Conservation (phyloP, 495 filamentous ascomycete species). For the Thozetella sp. region DNA sequence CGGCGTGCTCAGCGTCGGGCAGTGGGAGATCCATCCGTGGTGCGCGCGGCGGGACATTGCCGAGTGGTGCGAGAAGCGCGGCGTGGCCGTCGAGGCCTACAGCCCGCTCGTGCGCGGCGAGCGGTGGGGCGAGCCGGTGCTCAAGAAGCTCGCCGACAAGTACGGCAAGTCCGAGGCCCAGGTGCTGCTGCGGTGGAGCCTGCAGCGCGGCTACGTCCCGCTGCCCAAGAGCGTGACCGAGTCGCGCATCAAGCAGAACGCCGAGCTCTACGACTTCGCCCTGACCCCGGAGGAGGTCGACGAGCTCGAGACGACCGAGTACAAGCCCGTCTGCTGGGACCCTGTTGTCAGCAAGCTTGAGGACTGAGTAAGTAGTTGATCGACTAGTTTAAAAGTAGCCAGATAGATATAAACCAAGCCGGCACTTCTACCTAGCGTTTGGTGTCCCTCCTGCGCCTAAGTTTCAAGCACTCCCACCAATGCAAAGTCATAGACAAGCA, state of each 20-base stretch:
- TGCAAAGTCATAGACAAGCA: too few species aligned
- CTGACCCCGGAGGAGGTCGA: conserved; percentile 62
- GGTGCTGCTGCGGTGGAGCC: conserved; percentile 81
- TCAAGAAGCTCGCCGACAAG: conserved; percentile 65
- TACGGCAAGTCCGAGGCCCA: conserved; percentile 76
- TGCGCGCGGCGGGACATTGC: conserved; percentile 75
- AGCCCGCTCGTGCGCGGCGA: conserved; percentile 72
- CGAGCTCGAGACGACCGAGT: conserved; percentile 54
- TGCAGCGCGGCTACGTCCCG: conserved; percentile 78
- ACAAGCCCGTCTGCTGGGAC: conserved; percentile 75
- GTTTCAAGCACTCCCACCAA: too few species aligned
- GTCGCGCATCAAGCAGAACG: conserved; percentile 73
- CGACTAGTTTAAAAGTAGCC: too few species aligned
- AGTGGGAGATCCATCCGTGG: conserved; percentile 93
- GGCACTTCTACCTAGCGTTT: too few species aligned
- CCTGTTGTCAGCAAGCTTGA: conserved; percentile 50
- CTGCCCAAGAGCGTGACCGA: conserved; percentile 76
- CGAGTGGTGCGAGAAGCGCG: conserved; percentile 69
- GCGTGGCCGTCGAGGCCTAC: conserved; percentile 79
- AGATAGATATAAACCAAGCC: too few species aligned
- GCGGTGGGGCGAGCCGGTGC: conserved; percentile 63
- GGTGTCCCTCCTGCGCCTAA: too few species aligned
- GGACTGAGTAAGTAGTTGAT: conserved; percentile 11
- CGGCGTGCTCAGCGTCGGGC: conserved; percentile 78
- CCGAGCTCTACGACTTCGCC: conserved; percentile 81